A percentile compares a stretch with the other conserved stretches of the same genome.
Evolutionary conservation across 139 green algal species (phyloP).

Genomic region (Dunaliella sp.): DNA sequence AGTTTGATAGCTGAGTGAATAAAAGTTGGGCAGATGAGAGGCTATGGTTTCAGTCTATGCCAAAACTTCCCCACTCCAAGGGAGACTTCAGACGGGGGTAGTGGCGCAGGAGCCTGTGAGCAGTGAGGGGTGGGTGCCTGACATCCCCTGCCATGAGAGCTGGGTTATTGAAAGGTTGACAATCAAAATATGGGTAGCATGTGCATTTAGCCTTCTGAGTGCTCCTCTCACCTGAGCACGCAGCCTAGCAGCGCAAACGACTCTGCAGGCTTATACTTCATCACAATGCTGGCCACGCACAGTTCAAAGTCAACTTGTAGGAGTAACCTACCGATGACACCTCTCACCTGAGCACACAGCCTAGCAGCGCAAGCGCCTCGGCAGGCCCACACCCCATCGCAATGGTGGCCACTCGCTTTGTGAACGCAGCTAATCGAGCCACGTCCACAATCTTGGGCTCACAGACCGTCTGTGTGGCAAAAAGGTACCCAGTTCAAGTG

Average conservation of each 20-base stretch:
- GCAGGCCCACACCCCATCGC: not conserved
- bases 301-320: too few relatives aligned
- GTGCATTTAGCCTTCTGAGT: too few relatives aligned
- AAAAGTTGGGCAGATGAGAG: too few relatives aligned
- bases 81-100: slow-evolving; percentile 58
- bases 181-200: too few relatives aligned
- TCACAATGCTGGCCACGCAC: slow-evolving; percentile 5
- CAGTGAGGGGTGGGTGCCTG: too few relatives aligned
- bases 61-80: slow-evolving; percentile 76
- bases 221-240: slow-evolving; percentile 20
- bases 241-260: slow-evolving; percentile 21
- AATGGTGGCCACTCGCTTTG: slow-evolving; percentile 20
- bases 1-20: too few relatives aligned
- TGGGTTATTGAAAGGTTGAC: too few relatives aligned
- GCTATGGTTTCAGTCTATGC: too few relatives aligned
- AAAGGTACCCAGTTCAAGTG: not conserved
- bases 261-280: not conserved
- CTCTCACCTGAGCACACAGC: slow-evolving; percentile 23
- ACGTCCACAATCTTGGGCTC: slow-evolving; percentile 54
- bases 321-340: too few relatives aligned
- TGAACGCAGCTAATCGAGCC: slow-evolving; percentile 24
- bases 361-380: slow-evolving; percentile 22
- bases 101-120: slow-evolving; percentile 41
- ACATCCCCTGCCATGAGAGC: too few relatives aligned
- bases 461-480: slow-evolving; percentile 35